phyloP scores from a whole-genome alignment of 164 flowering plant genomes.

The Kalanchoe fedtschenkoi region DNA sequence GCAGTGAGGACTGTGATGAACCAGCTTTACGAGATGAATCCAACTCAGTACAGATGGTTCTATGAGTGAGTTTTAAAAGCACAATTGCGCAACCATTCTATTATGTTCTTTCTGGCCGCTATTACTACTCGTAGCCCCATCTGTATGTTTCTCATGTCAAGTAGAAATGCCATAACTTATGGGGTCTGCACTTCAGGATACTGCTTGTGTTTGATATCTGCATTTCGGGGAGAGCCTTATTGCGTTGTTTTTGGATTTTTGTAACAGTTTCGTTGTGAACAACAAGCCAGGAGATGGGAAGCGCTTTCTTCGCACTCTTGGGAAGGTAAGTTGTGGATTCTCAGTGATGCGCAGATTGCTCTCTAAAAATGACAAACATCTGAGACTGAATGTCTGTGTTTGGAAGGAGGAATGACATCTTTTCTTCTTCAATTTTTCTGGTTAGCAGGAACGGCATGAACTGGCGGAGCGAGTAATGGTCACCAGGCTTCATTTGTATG shows the following conservation, averaged over 20 bases:
- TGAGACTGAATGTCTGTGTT: background rate
- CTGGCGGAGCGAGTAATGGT: constrained; percentile 96
- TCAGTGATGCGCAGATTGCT: background rate
- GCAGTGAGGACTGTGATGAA: constrained; percentile 85
- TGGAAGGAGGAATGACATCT: background rate
- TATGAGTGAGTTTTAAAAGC: constrained; percentile 57
- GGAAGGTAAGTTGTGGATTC: constrained; percentile 39
- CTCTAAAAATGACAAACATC: too few relatives aligned
- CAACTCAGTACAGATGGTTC: constrained; percentile 76
- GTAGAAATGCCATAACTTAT: too few relatives aligned
- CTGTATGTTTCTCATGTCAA: too few relatives aligned
- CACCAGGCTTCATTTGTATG: constrained; percentile 86
- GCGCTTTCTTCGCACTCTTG: constrained; percentile 64
- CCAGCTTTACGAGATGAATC: constrained; percentile 98
- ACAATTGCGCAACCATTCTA: background rate
- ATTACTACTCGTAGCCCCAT: too few relatives aligned
- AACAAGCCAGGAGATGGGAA: constrained; percentile 82
- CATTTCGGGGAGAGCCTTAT: background rate
- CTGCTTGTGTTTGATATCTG: background rate
- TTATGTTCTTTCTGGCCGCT: background rate
- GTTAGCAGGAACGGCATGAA: constrained; percentile 62
- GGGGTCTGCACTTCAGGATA: too few relatives aligned
- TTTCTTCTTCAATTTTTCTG: background rate
- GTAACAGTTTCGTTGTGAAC: constrained; percentile 44
- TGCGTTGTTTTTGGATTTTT: background rate